These are phyloP conservation scores for Sporodiniella umbellata DNA, from an alignment of 371 early-diverging fungal species.

Conservation along the genomic window DNA sequence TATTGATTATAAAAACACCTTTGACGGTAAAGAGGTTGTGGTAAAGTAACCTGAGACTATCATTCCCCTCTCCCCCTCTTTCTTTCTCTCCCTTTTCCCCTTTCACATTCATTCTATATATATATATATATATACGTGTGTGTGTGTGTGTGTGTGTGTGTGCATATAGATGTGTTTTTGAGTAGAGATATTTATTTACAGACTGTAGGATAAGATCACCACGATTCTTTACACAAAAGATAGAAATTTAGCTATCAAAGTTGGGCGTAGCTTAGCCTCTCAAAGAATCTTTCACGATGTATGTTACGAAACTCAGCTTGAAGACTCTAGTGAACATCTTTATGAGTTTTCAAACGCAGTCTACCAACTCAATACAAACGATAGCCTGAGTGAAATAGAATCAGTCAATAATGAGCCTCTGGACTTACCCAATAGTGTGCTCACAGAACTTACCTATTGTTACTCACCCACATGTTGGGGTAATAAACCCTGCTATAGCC, in stretches of 20 bases:
- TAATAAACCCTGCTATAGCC: constrained; percentile 61
- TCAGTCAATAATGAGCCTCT: constrained; percentile 5
- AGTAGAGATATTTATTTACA: no score
- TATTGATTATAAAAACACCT: constrained; percentile 78
- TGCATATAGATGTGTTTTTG: no score
- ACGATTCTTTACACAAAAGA: constrained; percentile 58
- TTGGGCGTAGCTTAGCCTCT: constrained; percentile 65
- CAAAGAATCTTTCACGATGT: constrained; percentile 77
- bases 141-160: no score
- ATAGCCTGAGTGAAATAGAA: constrained; percentile 14
- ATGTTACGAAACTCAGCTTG: constrained; percentile 56
- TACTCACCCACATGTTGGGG: constrained; percentile 68
- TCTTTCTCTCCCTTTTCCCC: not conserved
- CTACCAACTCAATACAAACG: constrained; percentile 9
- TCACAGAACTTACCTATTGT: constrained; percentile 65
- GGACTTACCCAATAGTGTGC: constrained; percentile 47
- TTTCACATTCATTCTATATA: no score
- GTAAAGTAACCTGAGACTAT: constrained; percentile 19
- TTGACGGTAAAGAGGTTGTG: constrained; percentile 81
- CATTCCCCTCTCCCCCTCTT: not conserved
- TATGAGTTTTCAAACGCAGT: constrained; percentile 48
- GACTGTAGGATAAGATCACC: constrained; percentile 50
- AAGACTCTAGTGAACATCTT: constrained; percentile 59
- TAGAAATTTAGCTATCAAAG: constrained; percentile 61
- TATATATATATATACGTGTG: no score